A percentile compares a stretch with the other conserved stretches of the same genome.
Conservation (phyloP, 176 grass and related monocot species). For the Raddia guianensis region DNA sequence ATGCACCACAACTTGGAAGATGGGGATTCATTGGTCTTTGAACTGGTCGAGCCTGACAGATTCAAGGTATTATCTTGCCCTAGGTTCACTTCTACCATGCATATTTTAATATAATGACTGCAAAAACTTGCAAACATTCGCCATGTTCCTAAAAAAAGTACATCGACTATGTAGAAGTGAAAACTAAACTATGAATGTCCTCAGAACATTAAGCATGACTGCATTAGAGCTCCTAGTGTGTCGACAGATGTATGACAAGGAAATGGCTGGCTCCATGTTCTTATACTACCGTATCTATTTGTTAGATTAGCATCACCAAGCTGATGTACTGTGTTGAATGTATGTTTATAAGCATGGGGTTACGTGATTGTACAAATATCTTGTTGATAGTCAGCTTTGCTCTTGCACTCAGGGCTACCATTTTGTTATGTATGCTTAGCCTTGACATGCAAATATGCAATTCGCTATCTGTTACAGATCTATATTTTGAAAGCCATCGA, state of each 20-base stretch:
- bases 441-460: conserved; percentile 18
- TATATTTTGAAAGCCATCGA: conserved; percentile 86
- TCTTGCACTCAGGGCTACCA: neutral
- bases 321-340: neutral
- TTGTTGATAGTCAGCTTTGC: neutral
- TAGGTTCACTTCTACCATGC: neutral
- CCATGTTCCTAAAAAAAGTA: neutral
- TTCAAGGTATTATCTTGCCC: conserved; percentile 70
- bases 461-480: conserved; percentile 56
- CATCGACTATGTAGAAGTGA: neutral
- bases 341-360: neutral
- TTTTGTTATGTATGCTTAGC: conserved; percentile 6
- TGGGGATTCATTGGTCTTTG: conserved; percentile 87
- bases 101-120: conserved; percentile 8
- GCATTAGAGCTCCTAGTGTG: neutral
- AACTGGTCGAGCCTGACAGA: conserved; percentile 67
- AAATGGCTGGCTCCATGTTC: conserved; percentile 7
- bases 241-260: neutral
- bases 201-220: neutral
- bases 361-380: neutral
- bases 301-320: conserved; percentile 6
- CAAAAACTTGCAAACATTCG: neutral
- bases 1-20: conserved; percentile 89
- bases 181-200: conserved; percentile 7
- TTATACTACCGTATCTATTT: neutral